These are phyloP conservation scores for Calonectria pseudoreteaudii DNA, from an alignment of 2,329 filamentous ascomycete genomes.

Conservation along the genomic window DNA sequence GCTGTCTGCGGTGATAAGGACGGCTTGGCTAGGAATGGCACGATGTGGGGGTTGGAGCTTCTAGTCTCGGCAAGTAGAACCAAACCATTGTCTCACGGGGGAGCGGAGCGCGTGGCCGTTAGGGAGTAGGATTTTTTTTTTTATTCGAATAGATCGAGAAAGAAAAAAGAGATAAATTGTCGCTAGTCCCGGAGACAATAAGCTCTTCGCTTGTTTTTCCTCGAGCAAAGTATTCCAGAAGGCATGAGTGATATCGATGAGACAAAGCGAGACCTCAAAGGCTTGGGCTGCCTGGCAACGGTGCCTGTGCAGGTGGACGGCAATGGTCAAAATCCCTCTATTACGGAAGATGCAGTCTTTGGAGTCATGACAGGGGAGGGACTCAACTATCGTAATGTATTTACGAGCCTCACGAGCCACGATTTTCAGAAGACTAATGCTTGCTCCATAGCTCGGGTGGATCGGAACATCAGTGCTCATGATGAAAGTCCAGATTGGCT, in stretches of 20 bases:
- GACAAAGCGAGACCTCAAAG: background rate
- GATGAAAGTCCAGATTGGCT: constrained; percentile 59
- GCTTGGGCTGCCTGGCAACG: background rate
- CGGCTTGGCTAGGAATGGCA: background rate
- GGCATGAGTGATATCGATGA: background rate
- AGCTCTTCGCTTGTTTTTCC: background rate
- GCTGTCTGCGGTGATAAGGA: background rate
- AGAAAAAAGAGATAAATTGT: background rate
- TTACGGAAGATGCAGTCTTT: constrained; percentile 3
- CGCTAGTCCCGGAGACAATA: background rate
- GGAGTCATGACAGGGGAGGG: background rate
- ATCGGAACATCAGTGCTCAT: constrained; percentile 55
- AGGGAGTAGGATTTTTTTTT: background rate
- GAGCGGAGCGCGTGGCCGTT: background rate
- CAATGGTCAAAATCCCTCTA: background rate
- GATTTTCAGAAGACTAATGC: background rate
- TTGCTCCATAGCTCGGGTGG: constrained; percentile 51
- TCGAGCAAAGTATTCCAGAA: background rate
- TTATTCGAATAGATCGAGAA: background rate
- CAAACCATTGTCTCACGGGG: background rate
- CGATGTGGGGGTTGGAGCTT: background rate
- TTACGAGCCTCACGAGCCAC: background rate
- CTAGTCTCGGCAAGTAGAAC: background rate
- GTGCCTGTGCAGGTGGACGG: background rate
- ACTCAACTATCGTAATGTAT: constrained; percentile 9